Evolutionary conservation across 75 land plant species (phyloP).

Genomic region (Isoetes taiwanensis): DNA sequence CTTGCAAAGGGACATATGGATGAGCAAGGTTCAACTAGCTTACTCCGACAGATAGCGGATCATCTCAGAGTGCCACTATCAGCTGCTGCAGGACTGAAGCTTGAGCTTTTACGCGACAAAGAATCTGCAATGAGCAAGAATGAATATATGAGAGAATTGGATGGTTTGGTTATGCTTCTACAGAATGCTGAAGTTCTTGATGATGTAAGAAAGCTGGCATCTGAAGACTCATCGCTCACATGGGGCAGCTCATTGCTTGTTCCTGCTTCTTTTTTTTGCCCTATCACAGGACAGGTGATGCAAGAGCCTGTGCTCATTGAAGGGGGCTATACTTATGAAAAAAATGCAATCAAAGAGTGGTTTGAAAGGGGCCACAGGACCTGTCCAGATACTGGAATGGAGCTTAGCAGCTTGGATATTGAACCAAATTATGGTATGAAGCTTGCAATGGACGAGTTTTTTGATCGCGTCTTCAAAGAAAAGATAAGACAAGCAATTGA

Average conservation of each 20-base stretch:
- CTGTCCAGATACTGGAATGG: constrained; percentile 10
- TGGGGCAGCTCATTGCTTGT: too few species aligned
- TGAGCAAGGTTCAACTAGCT: constrained; percentile 4
- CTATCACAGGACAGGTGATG: constrained; percentile 19
- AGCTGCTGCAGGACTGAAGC: constrained; percentile 9
- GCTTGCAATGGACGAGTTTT: constrained; percentile 16
- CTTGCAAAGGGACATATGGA: background rate
- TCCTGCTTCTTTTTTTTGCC: constrained; percentile 18
- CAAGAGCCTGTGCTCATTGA: constrained; percentile 21
- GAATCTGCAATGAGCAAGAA: constrained; percentile 9
- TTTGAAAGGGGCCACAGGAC: constrained; percentile 13
- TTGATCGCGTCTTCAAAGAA: constrained; percentile 1
- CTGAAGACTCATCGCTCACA: constrained; percentile 1
- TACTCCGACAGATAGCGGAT: constrained; percentile 4
- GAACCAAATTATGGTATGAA: constrained; percentile 12
- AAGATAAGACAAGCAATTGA: constrained; percentile 7
- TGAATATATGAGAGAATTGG: constrained; percentile 1
- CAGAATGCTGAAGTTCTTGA: background rate
- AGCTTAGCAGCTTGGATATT: constrained; percentile 14
- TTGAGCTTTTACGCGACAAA: constrained; percentile 13
- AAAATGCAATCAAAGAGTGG: constrained; percentile 16
- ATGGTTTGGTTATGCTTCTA: background rate
- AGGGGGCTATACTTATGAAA: constrained; percentile 18
- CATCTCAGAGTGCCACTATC: constrained; percentile 1
- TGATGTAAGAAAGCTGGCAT: constrained; percentile 6